Conservation (phyloP, 192 early-diverging fungal species). For the Radiomyces spectabilis region DNA sequence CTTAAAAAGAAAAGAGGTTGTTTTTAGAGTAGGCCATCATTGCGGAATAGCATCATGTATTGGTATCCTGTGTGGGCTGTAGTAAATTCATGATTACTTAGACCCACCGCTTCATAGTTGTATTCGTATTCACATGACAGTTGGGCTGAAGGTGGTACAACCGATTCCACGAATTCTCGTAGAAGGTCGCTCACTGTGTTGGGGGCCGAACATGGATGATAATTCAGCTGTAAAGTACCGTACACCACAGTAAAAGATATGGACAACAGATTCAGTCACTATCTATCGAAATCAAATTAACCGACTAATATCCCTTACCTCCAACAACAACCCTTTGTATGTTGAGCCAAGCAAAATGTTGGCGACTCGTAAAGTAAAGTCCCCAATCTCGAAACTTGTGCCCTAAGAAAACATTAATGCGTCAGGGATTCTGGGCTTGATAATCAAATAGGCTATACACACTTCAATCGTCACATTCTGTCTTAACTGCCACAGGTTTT, state of each 20-base stretch:
- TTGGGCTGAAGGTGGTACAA: conserved; percentile 39
- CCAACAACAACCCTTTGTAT: conserved; percentile 49
- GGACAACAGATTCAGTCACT: not conserved
- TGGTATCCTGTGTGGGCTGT: conserved; percentile 46
- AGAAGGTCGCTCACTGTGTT: conserved; percentile 33
- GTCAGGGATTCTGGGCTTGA: not conserved
- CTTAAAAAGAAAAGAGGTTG: too few relatives aligned
- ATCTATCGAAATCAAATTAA: not conserved
- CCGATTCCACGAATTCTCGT: conserved; percentile 38
- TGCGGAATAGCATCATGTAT: conserved; percentile 43
- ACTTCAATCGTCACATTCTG: conserved; percentile 45
- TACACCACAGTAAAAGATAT: not conserved
- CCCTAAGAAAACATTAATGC: conserved; percentile 21
- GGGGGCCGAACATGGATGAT: conserved; percentile 41
- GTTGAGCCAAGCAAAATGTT: conserved; percentile 45
- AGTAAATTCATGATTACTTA: conserved; percentile 38
- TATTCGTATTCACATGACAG: conserved; percentile 42
- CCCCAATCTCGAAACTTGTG: conserved; percentile 39
- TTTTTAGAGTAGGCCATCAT: conserved; percentile 38
- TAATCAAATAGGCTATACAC: not conserved
- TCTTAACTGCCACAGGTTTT: conserved; percentile 43
- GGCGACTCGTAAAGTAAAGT: conserved; percentile 46
- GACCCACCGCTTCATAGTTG: conserved; percentile 41
- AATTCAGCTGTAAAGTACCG: conserved; percentile 48
- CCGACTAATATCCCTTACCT: conserved; percentile 37